A percentile compares a stretch with the other conserved stretches of the same genome.
These are phyloP conservation scores for Austroboletus eburneus DNA, from an alignment of 768 basidiomycete species.

Conservation along the genomic window DNA sequence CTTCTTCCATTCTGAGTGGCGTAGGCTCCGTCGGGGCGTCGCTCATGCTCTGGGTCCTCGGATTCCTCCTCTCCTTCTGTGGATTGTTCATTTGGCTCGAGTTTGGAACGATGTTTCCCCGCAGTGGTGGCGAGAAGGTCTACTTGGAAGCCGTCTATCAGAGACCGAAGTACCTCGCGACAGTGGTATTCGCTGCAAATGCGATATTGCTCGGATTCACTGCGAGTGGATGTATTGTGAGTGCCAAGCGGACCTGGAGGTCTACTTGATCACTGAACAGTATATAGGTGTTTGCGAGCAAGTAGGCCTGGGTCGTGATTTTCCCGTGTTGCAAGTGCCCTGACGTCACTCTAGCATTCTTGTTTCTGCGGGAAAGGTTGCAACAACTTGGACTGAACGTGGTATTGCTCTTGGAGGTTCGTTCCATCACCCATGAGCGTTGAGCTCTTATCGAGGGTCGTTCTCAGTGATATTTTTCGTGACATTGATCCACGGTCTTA, in stretches of 20 bases:
- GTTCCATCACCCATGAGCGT: not conserved
- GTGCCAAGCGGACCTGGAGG: constrained; percentile 8
- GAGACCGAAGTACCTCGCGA: constrained; percentile 44
- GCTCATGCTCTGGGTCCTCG: constrained; percentile 60
- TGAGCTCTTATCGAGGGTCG: not conserved
- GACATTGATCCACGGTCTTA: constrained; percentile 49
- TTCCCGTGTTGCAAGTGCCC: no score
- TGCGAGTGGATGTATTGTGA: constrained; percentile 46
- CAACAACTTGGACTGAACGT: constrained; percentile 47
- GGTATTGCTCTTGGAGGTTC: constrained; percentile 56
- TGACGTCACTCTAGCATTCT: constrained; percentile 38
- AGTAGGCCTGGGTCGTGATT: constrained; percentile 16
- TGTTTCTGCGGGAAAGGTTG: constrained; percentile 37
- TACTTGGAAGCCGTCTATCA: constrained; percentile 55
- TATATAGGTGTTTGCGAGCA: constrained; percentile 33
- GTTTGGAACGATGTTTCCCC: constrained; percentile 59
- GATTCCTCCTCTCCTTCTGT: constrained; percentile 54
- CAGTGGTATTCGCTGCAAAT: constrained; percentile 45
- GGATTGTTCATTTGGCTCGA: constrained; percentile 63
- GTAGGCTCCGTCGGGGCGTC: constrained; percentile 59
- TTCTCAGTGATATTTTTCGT: constrained; percentile 46
- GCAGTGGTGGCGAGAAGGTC: constrained; percentile 61
- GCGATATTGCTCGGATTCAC: constrained; percentile 44
- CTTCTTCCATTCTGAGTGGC: constrained; percentile 52
- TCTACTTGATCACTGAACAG: not conserved